Evolutionary conservation across 2,329 filamentous ascomycete species (phyloP).

Genomic region (Penicillium sp.): DNA sequence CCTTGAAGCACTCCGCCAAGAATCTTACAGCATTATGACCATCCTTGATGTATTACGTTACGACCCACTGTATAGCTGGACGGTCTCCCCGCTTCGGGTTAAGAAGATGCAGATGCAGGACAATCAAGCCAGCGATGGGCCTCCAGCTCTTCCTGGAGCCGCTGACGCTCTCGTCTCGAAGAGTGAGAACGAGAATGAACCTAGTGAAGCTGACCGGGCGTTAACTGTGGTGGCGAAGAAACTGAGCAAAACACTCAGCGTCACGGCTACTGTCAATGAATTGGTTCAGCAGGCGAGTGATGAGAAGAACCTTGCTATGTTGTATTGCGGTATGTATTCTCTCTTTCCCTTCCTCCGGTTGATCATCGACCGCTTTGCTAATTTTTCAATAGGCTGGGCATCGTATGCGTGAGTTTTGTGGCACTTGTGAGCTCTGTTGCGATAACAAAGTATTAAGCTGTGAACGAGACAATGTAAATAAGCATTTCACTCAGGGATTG

Average conservation of each 20-base stretch:
- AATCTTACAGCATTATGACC: slow-evolving; percentile 97
- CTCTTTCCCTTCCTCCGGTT: background rate
- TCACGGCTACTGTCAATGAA: slow-evolving; percentile 93
- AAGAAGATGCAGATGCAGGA: slow-evolving; percentile 70
- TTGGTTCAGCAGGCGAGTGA: slow-evolving; percentile 94
- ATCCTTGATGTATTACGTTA: slow-evolving; percentile 97
- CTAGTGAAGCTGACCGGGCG: slow-evolving; percentile 83
- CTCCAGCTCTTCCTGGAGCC: slow-evolving; percentile 30
- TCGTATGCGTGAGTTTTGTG: background rate
- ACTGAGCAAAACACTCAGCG: slow-evolving; percentile 86
- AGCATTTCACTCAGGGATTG: too few relatives aligned
- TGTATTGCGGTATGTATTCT: slow-evolving; percentile 64
- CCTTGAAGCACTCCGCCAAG: slow-evolving; percentile 87
- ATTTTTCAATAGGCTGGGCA: background rate
- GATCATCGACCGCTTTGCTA: background rate
- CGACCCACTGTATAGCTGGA: slow-evolving; percentile 96
- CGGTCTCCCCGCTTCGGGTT: slow-evolving; percentile 68
- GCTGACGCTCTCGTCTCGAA: slow-evolving; percentile 32
- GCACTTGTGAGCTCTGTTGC: background rate
- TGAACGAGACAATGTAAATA: too few relatives aligned
- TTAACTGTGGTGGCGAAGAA: slow-evolving; percentile 95
- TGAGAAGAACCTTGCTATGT: slow-evolving; percentile 82
- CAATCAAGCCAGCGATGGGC: slow-evolving; percentile 40
- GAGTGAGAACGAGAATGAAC: slow-evolving; percentile 51
- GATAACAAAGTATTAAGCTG: too few relatives aligned